Evolutionary conservation across 495 filamentous ascomycete genomes (phyloP).

Genomic region (Alectoria sarmentosa): DNA sequence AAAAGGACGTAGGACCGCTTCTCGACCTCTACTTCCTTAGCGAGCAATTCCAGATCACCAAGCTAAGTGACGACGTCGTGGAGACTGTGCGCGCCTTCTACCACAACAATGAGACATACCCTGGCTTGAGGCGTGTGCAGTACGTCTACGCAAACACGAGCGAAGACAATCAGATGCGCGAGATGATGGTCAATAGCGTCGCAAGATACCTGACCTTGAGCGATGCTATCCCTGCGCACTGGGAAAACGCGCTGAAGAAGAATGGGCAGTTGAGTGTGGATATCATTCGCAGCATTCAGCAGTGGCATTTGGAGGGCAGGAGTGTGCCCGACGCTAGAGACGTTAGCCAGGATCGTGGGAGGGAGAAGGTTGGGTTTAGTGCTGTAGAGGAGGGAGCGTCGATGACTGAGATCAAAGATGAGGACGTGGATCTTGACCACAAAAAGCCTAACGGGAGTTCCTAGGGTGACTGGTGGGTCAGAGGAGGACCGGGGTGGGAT

Average conservation of each 20-base stretch:
- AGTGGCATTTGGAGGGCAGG: conserved; percentile 38
- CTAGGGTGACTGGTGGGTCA: background rate
- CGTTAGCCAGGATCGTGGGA: conserved; percentile 30
- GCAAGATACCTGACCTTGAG: conserved; percentile 37
- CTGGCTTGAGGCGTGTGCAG: conserved; percentile 42
- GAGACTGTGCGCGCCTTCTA: conserved; percentile 38
- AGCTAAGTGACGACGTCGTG: conserved; percentile 34
- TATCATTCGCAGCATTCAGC: conserved; percentile 41
- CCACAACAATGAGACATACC: conserved; percentile 38
- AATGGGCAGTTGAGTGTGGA: conserved; percentile 45
- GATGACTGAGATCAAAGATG: conserved; percentile 25
- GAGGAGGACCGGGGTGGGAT: background rate
- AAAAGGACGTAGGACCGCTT: conserved; percentile 36
- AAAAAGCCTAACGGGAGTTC: conserved; percentile 20
- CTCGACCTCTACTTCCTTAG: conserved; percentile 44
- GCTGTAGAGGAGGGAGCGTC: conserved; percentile 27
- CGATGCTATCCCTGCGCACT: conserved; percentile 38
- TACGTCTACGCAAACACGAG: conserved; percentile 45
- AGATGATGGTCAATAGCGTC: conserved; percentile 38
- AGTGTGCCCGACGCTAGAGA: conserved; percentile 40
- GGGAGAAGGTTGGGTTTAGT: conserved; percentile 30
- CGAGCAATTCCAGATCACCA: conserved; percentile 35
- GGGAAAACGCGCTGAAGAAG: conserved; percentile 42
- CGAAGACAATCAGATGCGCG: conserved; percentile 39
- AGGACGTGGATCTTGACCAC: conserved; percentile 16